Evolutionary conservation across 2,329 filamentous ascomycete species (phyloP).

Genomic region (Stromatinia cepivora): DNA sequence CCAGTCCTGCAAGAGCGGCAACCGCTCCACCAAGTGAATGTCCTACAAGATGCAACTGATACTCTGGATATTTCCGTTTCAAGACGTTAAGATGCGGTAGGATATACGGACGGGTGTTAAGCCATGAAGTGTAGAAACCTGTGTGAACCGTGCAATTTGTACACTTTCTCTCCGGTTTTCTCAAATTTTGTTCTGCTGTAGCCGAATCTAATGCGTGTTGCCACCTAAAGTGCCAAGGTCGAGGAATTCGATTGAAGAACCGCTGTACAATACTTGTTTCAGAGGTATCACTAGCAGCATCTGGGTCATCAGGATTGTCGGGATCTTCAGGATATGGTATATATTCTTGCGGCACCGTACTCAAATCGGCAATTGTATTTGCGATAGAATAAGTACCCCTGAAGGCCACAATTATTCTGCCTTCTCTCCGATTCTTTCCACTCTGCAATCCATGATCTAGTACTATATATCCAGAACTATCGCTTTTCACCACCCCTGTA

Average conservation of each 20-base stretch:
- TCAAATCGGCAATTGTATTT: conserved; percentile 88
- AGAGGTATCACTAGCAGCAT: background rate
- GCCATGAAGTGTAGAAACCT: conserved; percentile 87
- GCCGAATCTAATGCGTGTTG: background rate
- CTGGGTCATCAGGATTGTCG: conserved; percentile 35
- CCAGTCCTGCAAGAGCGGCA: conserved; percentile 80
- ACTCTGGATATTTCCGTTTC: conserved; percentile 62
- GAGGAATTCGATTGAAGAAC: background rate
- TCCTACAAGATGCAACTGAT: conserved; percentile 76
- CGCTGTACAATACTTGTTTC: background rate
- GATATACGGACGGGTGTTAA: conserved; percentile 67
- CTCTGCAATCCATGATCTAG: conserved; percentile 64
- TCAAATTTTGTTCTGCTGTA: background rate
- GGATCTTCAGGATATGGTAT: conserved; percentile 70
- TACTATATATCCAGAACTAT: conserved; percentile 92
- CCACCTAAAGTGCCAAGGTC: background rate
- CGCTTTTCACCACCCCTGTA: conserved; percentile 80
- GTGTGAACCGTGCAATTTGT: conserved; percentile 88
- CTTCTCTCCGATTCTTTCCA: conserved; percentile 24
- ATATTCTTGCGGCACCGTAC: conserved; percentile 86
- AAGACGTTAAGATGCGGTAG: conserved; percentile 65
- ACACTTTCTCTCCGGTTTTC: conserved; percentile 53
- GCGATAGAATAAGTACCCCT: conserved; percentile 92
- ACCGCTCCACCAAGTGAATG: conserved; percentile 91
- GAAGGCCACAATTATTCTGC: conserved; percentile 80